phyloP scores from a whole-genome alignment of 23 red algal genomes.

The Cyanidium caldarium region DNA sequence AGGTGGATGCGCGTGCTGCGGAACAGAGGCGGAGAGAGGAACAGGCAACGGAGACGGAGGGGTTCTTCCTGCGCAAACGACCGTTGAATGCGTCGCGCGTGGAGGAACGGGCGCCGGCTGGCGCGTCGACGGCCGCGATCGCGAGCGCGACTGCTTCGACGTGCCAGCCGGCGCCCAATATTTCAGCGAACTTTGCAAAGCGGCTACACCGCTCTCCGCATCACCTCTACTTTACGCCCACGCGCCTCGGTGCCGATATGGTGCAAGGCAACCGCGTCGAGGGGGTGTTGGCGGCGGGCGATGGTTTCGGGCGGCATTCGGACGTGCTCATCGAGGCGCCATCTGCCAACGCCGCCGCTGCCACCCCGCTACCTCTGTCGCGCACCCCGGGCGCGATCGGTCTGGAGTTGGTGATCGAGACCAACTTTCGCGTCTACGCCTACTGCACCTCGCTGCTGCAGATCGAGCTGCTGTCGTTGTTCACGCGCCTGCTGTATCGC shows the following conservation, averaged over 20 bases:
- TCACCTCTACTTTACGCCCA: slow-evolving; percentile 20
- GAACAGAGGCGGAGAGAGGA: background rate
- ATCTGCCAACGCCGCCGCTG: background rate
- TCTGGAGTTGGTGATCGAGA: slow-evolving; percentile 76
- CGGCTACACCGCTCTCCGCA: too few species aligned
- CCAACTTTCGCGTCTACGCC: slow-evolving; percentile 95
- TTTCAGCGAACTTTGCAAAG: too few species aligned
- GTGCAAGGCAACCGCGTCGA: slow-evolving; percentile 7
- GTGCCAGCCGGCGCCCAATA: too few species aligned
- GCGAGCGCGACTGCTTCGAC: too few species aligned
- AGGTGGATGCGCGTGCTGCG: too few species aligned
- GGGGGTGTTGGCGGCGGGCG: background rate
- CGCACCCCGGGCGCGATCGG: slow-evolving; percentile 32
- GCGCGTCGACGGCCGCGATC: too few species aligned
- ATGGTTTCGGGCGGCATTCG: background rate
- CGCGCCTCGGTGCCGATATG: slow-evolving; percentile 21
- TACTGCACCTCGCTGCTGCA: slow-evolving; percentile 80
- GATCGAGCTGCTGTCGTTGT: slow-evolving; percentile 64
- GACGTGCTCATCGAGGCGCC: background rate
- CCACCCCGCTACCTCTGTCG: background rate
- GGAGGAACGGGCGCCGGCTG: too few species aligned
- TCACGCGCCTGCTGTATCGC: slow-evolving; percentile 63
- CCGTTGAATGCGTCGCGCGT: too few species aligned
- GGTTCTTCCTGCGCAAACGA: too few species aligned
- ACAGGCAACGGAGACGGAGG: background rate